phyloP scores from a whole-genome alignment of 2,329 filamentous ascomycete species.

The Alternaria triticimaculans region DNA sequence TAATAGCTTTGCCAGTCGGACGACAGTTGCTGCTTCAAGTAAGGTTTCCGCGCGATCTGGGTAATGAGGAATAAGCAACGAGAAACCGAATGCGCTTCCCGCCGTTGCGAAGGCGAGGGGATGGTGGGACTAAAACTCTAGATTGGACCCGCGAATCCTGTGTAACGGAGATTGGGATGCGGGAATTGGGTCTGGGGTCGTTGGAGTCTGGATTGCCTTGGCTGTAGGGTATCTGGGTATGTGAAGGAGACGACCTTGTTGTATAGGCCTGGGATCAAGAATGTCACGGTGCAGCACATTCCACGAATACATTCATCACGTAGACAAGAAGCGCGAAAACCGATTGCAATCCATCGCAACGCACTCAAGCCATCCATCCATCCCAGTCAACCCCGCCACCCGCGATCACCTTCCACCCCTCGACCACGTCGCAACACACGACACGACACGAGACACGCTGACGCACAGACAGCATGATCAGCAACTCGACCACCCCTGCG shows the following conservation, averaged over 20 bases:
- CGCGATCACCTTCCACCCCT: background rate
- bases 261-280: background rate
- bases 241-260: background rate
- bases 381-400: background rate
- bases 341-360: background rate
- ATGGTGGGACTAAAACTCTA: background rate
- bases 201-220: background rate
- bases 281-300: background rate
- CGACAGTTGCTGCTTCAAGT: background rate
- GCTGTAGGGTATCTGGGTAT: background rate
- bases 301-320: background rate
- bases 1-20: background rate
- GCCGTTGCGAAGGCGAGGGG: background rate
- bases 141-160: background rate
- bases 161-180: background rate
- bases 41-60: background rate
- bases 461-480: conserved; percentile 5
- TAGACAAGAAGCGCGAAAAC: background rate
- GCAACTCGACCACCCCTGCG: background rate
- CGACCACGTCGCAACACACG: background rate
- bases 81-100: background rate
- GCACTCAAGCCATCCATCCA: background rate
- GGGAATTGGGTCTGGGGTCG: background rate
- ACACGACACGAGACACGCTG: conserved; percentile 1
- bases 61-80: background rate